These are phyloP conservation scores for Trametes gibbosa DNA, from an alignment of 768 basidiomycete genomes.

Conservation along the genomic window DNA sequence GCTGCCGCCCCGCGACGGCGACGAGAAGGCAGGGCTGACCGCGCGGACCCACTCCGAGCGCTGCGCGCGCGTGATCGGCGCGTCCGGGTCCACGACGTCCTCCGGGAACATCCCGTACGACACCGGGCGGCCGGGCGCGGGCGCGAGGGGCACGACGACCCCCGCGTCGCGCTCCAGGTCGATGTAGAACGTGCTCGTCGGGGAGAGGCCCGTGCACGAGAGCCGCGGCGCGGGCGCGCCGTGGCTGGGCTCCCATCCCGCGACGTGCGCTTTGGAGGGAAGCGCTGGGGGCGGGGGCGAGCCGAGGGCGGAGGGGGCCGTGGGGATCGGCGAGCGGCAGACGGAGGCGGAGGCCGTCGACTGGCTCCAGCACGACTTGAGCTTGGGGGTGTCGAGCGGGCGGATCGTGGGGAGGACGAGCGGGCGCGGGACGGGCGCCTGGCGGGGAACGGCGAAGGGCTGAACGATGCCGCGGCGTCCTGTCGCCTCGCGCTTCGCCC, in stretches of 20 bases:
- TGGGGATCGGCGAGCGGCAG: not conserved
- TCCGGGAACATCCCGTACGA: conserved; percentile 26
- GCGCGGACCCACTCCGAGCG: conserved; percentile 40
- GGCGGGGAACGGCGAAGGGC: conserved; percentile 41
- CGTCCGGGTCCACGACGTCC: conserved; percentile 44
- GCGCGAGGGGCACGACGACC: conserved; percentile 17
- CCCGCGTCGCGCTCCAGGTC: conserved; percentile 16
- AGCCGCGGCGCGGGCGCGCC: conserved; percentile 9
- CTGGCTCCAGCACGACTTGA: conserved; percentile 28
- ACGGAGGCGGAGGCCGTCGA: conserved; percentile 26
- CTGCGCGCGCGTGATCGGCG: conserved; percentile 53
- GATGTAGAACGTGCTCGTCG: conserved; percentile 21
- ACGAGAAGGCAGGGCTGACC: conserved; percentile 1
- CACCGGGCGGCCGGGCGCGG: conserved; percentile 14
- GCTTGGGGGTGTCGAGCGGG: conserved; percentile 25
- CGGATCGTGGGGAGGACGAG: conserved; percentile 27
- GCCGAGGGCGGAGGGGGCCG: not conserved
- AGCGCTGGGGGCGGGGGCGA: conserved; percentile 2
- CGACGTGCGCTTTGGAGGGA: conserved; percentile 20
- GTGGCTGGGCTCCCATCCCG: not conserved
- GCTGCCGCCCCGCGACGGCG: not conserved
- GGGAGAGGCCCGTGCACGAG: conserved; percentile 23
- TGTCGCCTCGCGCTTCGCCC: conserved; percentile 43
- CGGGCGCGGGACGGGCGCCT: conserved; percentile 22
- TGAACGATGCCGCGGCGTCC: conserved; percentile 54